Percentiles rank a stretch among this genome's conserved stretches.
Evolutionary conservation across 2,329 filamentous ascomycete genomes (phyloP).

Genomic region (Pezicula carpinea): DNA sequence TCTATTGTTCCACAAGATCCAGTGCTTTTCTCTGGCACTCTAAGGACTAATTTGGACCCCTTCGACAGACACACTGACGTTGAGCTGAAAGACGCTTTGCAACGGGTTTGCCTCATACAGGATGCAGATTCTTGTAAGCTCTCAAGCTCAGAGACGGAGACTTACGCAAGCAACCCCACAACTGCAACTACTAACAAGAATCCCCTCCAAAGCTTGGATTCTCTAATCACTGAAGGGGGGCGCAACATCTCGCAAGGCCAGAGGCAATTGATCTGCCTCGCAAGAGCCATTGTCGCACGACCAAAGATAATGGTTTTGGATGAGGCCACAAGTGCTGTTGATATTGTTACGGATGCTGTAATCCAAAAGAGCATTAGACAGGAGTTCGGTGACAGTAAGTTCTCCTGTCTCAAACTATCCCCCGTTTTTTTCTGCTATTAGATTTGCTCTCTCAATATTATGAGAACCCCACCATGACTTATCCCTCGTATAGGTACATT

Average conservation of each 20-base stretch:
- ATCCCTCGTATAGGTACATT: too few relatives aligned
- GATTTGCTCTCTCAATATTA: too few relatives aligned
- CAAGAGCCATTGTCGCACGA: conserved; percentile 62
- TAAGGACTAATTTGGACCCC: conserved; percentile 73
- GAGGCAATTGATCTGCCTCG: conserved; percentile 67
- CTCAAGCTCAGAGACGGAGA: too few relatives aligned
- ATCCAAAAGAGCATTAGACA: conserved; percentile 69
- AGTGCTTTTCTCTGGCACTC: conserved; percentile 28
- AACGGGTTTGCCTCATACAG: conserved; percentile 57
- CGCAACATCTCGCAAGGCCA: conserved; percentile 70
- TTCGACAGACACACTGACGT: conserved; percentile 66
- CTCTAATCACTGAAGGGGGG: conserved; percentile 62
- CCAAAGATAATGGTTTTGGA: conserved; percentile 74
- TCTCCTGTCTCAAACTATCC: too few relatives aligned
- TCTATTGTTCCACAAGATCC: conserved; percentile 19
- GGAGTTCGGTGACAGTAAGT: conserved; percentile 45
- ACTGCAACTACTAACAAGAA: conserved; percentile 46
- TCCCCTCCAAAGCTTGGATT: conserved; percentile 56
- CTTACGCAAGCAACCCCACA: neutral
- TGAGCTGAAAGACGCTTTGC: conserved; percentile 64
- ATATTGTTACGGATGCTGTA: conserved; percentile 66
- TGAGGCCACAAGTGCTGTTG: conserved; percentile 71
- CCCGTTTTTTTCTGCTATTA: too few relatives aligned
- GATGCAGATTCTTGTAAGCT: too few relatives aligned
- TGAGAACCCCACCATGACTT: too few relatives aligned